Evolutionary conservation across 306 rosid genomes (phyloP).

Genomic region (Hippophae gyantsensis): DNA sequence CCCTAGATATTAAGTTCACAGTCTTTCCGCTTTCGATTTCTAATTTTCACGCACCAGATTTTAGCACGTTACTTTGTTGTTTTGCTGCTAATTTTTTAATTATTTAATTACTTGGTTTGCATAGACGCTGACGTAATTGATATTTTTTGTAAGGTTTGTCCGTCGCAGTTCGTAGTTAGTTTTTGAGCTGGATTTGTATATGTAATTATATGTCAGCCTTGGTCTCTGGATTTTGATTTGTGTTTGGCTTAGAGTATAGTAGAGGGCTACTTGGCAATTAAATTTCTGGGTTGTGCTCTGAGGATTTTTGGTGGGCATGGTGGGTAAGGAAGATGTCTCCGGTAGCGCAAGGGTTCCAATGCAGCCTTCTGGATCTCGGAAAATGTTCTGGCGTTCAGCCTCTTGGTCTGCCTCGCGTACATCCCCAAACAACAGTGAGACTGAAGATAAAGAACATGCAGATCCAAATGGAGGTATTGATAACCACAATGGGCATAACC

Average conservation of each 20-base stretch:
- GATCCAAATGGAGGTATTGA: slow-evolving; percentile 44
- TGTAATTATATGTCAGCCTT: slow-evolving; percentile 8
- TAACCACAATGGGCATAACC: slow-evolving; percentile 30
- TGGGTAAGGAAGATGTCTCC: slow-evolving; percentile 64
- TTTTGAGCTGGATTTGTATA: slow-evolving; percentile 29
- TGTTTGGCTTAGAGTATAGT: slow-evolving; percentile 10
- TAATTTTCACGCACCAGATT: neutral
- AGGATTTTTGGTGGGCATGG: slow-evolving; percentile 48
- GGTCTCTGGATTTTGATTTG: slow-evolving; percentile 22
- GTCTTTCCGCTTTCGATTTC: neutral
- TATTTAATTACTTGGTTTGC: neutral
- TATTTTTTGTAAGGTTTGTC: slow-evolving; percentile 2
- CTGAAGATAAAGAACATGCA: slow-evolving; percentile 28
- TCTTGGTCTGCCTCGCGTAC: slow-evolving; percentile 87
- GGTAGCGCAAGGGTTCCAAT: slow-evolving; percentile 35
- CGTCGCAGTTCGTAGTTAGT: slow-evolving; percentile 21
- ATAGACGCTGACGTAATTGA: neutral
- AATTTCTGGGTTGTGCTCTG: slow-evolving; percentile 12
- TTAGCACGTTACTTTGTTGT: neutral
- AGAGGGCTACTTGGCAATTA: slow-evolving; percentile 20
- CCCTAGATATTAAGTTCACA: no score
- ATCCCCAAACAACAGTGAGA: slow-evolving; percentile 36
- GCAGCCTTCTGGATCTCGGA: slow-evolving; percentile 46
- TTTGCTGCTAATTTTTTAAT: neutral
- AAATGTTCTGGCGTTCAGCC: slow-evolving; percentile 79